phyloP scores from a whole-genome alignment of 495 filamentous ascomycete genomes.

The Penicillium argentinense region DNA sequence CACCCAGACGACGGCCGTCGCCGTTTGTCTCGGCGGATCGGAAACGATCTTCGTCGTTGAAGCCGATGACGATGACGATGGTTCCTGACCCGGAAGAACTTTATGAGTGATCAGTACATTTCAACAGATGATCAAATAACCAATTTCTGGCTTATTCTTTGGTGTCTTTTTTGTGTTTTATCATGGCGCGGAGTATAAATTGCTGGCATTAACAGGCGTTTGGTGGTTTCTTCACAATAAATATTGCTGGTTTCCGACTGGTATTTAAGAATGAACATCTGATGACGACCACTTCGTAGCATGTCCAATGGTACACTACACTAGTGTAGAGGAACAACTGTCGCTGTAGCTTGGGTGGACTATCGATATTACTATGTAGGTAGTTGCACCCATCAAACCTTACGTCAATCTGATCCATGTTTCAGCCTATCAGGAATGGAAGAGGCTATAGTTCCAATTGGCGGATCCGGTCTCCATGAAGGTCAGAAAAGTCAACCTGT shows the following conservation, averaged over 20 bases:
- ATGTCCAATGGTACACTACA: no score
- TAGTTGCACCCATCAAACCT: no score
- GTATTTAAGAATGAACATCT: neutral
- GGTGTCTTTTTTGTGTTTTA: conserved; percentile 4
- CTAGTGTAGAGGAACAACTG: no score
- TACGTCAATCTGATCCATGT: conserved; percentile 2
- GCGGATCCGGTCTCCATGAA: neutral
- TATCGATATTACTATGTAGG: neutral
- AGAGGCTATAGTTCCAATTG: neutral
- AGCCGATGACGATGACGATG: conserved; percentile 41
- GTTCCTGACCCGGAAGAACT: conserved; percentile 45
- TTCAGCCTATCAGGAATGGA: neutral
- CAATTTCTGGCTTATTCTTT: neutral
- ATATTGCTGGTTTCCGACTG: neutral
- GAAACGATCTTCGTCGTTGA: conserved; percentile 23
- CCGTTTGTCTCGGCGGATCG: conserved; percentile 23
- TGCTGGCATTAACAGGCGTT: conserved; percentile 12
- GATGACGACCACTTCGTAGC: no score
- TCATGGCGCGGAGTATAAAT: conserved; percentile 14
- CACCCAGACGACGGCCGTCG: conserved; percentile 16
- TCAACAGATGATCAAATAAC: neutral
- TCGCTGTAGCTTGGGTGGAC: no score
- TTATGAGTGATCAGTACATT: conserved; percentile 30
- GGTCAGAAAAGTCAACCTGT: no score
- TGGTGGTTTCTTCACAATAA: neutral